Conservation (phyloP, 768 basidiomycete genomes). For the Cubamyces lactineus region DNA sequence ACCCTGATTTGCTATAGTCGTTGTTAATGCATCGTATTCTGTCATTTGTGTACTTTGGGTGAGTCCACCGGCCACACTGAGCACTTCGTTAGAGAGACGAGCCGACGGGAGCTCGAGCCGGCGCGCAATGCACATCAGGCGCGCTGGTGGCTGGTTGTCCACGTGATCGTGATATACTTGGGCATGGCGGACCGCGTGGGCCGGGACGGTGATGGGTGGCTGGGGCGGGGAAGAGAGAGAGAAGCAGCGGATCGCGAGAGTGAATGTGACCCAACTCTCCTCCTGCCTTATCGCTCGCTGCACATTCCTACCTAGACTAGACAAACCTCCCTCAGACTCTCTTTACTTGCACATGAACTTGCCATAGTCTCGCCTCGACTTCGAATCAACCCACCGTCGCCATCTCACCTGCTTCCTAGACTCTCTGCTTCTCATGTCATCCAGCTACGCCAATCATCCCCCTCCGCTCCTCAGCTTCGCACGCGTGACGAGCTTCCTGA, state of each 20-base stretch:
- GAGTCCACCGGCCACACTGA: too few species aligned
- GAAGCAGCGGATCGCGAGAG: too few species aligned
- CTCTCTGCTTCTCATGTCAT: slow-evolving; percentile 5
- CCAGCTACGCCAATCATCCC: slow-evolving; percentile 15
- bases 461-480: slow-evolving; percentile 25
- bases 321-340: neutral
- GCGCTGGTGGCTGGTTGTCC: neutral
- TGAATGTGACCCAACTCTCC: neutral
- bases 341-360: slow-evolving; percentile 2
- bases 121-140: too few species aligned
- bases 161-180: slow-evolving; percentile 18
- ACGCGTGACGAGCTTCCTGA: slow-evolving; percentile 40
- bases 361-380: neutral
- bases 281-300: neutral
- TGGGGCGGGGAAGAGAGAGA: too few species aligned
- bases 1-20: too few species aligned
- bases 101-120: too few species aligned
- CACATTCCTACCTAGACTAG: neutral
- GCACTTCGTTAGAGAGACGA: too few species aligned
- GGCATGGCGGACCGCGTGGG: slow-evolving; percentile 4
- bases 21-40: too few species aligned
- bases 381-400: neutral
- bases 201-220: too few species aligned
- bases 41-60: too few species aligned
- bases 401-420: neutral